Evolutionary conservation across 306 rosid species (phyloP), one percentile per base, ranked within the genome.

Genomic region (Chamaecrista fasciculata): DNA sequence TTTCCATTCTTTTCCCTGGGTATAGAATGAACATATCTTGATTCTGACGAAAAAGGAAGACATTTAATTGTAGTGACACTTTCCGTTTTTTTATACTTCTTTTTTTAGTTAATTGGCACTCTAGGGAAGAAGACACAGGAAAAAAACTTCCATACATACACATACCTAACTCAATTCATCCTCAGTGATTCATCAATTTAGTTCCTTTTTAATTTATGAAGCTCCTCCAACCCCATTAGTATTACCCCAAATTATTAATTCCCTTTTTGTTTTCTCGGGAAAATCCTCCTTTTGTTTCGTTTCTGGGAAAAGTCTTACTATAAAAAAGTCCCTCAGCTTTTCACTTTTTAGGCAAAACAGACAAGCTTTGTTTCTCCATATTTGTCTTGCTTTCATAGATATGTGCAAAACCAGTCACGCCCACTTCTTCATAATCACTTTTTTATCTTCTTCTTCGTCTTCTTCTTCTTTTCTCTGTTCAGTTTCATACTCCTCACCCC

Each of bases 121-220:
- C 24, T 25, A 23, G 29, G 21, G 20, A 9, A 16, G 16, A 51
- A 19, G 26, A 31, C 5, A 20, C 42, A 26, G 40, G 47, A 33
- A 29, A 14, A 20, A 2, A 29, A 5, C 55, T 55, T 26, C 19
- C 61, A 60, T 19, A 25, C 4, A 59, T 16, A 48, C 12, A 48
- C 74, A 29, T 29, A 2, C 34, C 2, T 29, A 2, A 2, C 6
- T 33, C 36, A 33, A 8, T 33, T 29, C 28, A 21, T 34, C 4
- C 59, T 50, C 63, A 60, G 10, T 68, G 66, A 72, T 1, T 60
- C 52, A 25, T 67, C 53, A 62, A 70, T 74, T 66, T 74, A 74
- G 56, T 58, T 53, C 60, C 71, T 63, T 67, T 74, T 74, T 69
- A 83, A 82, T 84, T 81, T 80, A 82, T 83, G 91, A 60, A 75